Conservation (phyloP, 768 basidiomycete species). For the Lactarius akahatsu region DNA sequence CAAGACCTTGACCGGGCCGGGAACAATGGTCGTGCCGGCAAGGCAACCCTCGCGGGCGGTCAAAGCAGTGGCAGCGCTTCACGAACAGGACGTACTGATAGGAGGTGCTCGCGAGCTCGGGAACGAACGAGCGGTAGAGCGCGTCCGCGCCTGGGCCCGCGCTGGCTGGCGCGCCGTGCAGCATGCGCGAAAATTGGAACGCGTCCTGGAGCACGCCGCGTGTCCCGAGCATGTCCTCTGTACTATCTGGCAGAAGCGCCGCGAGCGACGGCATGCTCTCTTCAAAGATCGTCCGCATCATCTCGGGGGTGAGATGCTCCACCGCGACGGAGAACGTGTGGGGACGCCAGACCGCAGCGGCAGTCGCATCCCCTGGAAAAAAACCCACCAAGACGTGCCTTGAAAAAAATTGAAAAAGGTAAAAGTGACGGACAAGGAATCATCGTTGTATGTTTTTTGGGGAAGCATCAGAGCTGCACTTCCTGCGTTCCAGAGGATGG, state of each 20-base stretch:
- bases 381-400: not conserved
- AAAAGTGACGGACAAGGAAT: not conserved
- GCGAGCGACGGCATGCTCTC: conserved; percentile 72
- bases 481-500: not conserved
- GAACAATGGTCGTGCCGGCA: conserved; percentile 84
- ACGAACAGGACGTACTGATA: conserved; percentile 35
- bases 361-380: conserved; percentile 72
- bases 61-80: conserved; percentile 74
- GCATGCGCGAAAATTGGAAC: conserved; percentile 82
- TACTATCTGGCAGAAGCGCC: conserved; percentile 42
- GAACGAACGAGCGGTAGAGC: conserved; percentile 85
- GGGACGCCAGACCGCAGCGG: conserved; percentile 85
- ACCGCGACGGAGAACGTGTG: conserved; percentile 89
- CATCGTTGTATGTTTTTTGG: too few relatives aligned
- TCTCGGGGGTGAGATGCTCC: conserved; percentile 68
- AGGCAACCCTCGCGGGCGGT: conserved; percentile 69
- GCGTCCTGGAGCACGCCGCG: conserved; percentile 66
- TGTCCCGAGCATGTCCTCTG: conserved; percentile 40
- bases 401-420: not conserved
- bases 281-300: conserved; percentile 62
- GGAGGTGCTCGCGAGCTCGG: conserved; percentile 65
- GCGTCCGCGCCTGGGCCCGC: conserved; percentile 54
- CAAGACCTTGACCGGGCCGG: conserved; percentile 80
- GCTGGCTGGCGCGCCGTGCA: conserved; percentile 64
- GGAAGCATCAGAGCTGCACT: not conserved